A percentile compares a stretch with the other conserved stretches of the same genome.
Conservation (phyloP, 2,329 filamentous ascomycete genomes). For the Venturia carpophila region DNA sequence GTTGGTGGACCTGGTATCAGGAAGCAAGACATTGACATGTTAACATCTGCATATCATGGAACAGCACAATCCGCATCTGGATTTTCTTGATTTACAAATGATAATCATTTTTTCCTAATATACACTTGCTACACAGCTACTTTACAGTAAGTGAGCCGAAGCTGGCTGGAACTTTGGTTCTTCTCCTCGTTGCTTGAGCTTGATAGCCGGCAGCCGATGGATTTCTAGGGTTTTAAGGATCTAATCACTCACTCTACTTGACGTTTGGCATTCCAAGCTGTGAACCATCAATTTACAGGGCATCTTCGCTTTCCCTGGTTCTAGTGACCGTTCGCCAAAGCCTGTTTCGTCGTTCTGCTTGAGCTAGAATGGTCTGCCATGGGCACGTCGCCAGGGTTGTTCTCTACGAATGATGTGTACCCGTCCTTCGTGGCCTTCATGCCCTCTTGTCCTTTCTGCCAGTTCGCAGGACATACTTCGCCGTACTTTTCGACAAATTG, state of each 20-base stretch:
- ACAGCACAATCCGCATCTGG: neutral
- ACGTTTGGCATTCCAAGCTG: neutral
- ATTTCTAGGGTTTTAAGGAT: neutral
- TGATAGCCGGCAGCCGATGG: neutral
- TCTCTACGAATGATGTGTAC: neutral
- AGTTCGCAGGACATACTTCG: constrained; percentile 38
- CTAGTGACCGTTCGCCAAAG: neutral
- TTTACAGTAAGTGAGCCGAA: neutral
- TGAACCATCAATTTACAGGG: neutral
- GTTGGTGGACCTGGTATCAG: neutral
- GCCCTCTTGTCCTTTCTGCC: constrained; percentile 34
- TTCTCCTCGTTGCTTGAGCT: neutral
- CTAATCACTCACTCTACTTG: neutral
- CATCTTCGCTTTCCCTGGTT: neutral
- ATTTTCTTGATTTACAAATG: neutral
- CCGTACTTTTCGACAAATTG: constrained; percentile 35
- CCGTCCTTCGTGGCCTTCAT: constrained; percentile 22
- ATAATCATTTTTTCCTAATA: neutral
- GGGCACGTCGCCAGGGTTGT: neutral
- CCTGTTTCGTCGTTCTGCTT: neutral
- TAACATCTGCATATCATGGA: neutral
- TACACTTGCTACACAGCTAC: neutral
- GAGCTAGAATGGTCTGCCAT: neutral
- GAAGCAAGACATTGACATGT: neutral
- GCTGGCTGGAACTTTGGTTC: neutral